Percentiles rank a stretch among this genome's conserved stretches.
phyloP scores from a whole-genome alignment of 768 basidiomycete genomes.

The Trametes meyenii region DNA sequence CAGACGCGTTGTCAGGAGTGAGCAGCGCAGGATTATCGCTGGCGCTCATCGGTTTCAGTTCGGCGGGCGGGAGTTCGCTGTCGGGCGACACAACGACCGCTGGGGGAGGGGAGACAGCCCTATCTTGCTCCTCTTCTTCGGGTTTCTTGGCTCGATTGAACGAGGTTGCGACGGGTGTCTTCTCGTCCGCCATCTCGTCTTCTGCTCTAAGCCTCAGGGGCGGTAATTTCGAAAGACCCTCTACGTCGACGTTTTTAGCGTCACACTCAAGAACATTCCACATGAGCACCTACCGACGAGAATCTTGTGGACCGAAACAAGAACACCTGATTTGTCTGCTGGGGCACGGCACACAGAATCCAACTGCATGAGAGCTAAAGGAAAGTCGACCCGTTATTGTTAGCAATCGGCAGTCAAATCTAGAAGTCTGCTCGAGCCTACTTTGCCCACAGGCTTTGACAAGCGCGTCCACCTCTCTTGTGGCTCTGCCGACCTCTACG shows the following conservation, averaged over 20 bases:
- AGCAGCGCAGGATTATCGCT: constrained; percentile 12
- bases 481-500: constrained; percentile 64
- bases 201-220: constrained; percentile 76
- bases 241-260: constrained; percentile 39
- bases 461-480: constrained; percentile 59
- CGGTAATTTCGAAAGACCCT: constrained; percentile 74
- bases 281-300: constrained; percentile 67
- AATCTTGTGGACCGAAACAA: constrained; percentile 84
- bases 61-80: not conserved
- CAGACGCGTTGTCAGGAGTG: constrained; percentile 10
- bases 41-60: not conserved
- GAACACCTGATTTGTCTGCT: constrained; percentile 73
- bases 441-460: constrained; percentile 78
- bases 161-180: constrained; percentile 33
- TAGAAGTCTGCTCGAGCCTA: constrained; percentile 39
- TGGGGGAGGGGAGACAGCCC: constrained; percentile 17
- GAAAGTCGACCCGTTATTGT: too few relatives aligned
- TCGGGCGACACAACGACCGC: constrained; percentile 15
- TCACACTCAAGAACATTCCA: not conserved
- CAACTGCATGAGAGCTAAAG: constrained; percentile 54
- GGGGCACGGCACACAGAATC: constrained; percentile 60
- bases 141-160: constrained; percentile 13
- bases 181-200: constrained; percentile 42
- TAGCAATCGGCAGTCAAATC: too few relatives aligned
- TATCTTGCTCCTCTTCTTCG: constrained; percentile 6